Base-by-base conservation (phyloP, 768 basidiomycete genomes). In the Lactarius indigo region DNA sequence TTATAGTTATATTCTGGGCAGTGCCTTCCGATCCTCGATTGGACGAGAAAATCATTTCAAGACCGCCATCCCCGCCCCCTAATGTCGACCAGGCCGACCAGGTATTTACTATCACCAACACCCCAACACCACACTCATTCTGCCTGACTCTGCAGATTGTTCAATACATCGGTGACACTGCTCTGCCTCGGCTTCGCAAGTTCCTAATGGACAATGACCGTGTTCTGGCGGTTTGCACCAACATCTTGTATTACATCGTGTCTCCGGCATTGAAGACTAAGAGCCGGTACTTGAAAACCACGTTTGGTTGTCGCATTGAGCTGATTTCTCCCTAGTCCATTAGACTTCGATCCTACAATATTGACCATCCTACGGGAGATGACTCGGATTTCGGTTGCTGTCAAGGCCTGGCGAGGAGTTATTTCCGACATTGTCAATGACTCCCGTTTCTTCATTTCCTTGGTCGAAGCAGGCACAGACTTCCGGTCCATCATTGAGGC, bases 161-260 rank as follows among this genome's bases (percentile, higher is more conserved):
- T 64, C 75, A 78, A 6, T 97, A 89, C 72, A 79, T 97, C 47
- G 89, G 89, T 1, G 79, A 80, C 0, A 81, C 79, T 35, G 86
- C 88, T 37, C 74, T 98, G 13, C 92, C 94, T 2, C 87, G 85
- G 70, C 71, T 96, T 63, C 86, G 94, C 23, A 85, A 83, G 69
- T 88, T 97, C 75, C 78, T 96, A 61, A 78, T 88, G 70, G 96
- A 98, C 69, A 85, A 85, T 42, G 96, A 98, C 77, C 92, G 87
- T 76, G 83, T 95, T 23, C 78, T 85, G 13, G 81, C 85, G n/a
- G 83, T 87, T 7, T 96, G 92, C 75, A 89, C 81, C 64, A 94
- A 91, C 71, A 86, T 98, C 52, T 81, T 92, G 20, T 91, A 94
- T 71, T 92, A 93, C 72, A 85, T 96, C 52, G 82, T 96, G 37